Evolutionary conservation across 495 filamentous ascomycete genomes (phyloP).

Genomic region (Cryomyces antarcticus): DNA sequence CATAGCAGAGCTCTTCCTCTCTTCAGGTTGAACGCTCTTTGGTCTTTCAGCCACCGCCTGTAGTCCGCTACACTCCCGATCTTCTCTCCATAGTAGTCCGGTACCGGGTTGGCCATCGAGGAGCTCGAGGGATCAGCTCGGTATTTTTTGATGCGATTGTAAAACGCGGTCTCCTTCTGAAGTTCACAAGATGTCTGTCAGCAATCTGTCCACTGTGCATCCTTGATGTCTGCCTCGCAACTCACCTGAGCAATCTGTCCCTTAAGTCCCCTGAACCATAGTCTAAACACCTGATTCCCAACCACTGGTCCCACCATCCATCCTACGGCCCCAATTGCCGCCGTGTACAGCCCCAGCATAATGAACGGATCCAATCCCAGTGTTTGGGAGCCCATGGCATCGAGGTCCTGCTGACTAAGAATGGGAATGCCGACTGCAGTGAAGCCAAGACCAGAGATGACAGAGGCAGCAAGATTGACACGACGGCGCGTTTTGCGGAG

Average conservation of each 20-base stretch:
- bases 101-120: slow-evolving; percentile 48
- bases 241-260: slow-evolving; percentile 44
- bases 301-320: slow-evolving; percentile 74
- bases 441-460: slow-evolving; percentile 37
- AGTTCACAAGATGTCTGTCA: slow-evolving; percentile 2
- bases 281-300: slow-evolving; percentile 55
- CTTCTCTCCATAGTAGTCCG: slow-evolving; percentile 78
- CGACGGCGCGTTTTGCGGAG: slow-evolving; percentile 69
- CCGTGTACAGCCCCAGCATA: slow-evolving; percentile 53
- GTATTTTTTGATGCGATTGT: slow-evolving; percentile 65
- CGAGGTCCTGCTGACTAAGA: slow-evolving; percentile 43
- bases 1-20: slow-evolving; percentile 17
- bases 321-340: slow-evolving; percentile 51
- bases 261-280: slow-evolving; percentile 42
- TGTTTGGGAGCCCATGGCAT: slow-evolving; percentile 42
- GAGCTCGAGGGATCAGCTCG: slow-evolving; percentile 67
- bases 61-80: slow-evolving; percentile 83
- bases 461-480: slow-evolving; percentile 56
- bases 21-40: slow-evolving; percentile 91
- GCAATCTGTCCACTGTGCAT: neutral
- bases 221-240: slow-evolving; percentile 2
- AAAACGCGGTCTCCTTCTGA: slow-evolving; percentile 86
- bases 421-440: slow-evolving; percentile 40
- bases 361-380: slow-evolving; percentile 73
- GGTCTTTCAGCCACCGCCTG: slow-evolving; percentile 88